A percentile compares a stretch with the other conserved stretches of the same genome.
Evolutionary conservation across 805 yeast genomes (phyloP).

Genomic region (Candida nitratophila): DNA sequence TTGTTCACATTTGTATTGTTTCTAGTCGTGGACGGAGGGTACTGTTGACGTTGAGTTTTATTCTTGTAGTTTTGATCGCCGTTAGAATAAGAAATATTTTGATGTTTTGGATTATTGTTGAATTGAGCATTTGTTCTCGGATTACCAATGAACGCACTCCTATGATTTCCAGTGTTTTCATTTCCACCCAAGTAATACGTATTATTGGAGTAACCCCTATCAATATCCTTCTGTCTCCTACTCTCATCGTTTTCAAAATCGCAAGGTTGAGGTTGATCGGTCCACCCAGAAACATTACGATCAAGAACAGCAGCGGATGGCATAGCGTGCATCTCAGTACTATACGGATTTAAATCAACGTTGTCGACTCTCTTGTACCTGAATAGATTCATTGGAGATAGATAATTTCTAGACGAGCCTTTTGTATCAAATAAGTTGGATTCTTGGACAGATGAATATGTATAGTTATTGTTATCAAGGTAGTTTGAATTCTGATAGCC

Average conservation of each 20-base stretch:
- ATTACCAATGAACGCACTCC: too few relatives aligned
- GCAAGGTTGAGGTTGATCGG: neutral
- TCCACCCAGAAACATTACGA: neutral
- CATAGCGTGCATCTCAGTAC: constrained; percentile 2
- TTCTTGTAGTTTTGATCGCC: neutral
- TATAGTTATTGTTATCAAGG: neutral
- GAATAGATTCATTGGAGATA: neutral
- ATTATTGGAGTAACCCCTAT: too few relatives aligned
- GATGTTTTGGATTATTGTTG: too few relatives aligned
- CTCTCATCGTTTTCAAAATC: too few relatives aligned
- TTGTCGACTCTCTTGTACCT: neutral
- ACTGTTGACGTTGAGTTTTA: neutral
- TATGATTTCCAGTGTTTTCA: too few relatives aligned
- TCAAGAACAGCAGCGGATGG: constrained; percentile 2
- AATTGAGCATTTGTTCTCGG: too few relatives aligned
- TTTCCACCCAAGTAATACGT: too few relatives aligned
- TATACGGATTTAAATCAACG: neutral
- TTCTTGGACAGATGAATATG: neutral
- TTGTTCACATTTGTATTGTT: too few relatives aligned
- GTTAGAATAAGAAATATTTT: neutral
- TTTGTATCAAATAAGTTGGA: neutral
- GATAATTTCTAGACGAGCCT: neutral
- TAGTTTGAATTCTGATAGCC: neutral
- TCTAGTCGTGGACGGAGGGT: too few relatives aligned
- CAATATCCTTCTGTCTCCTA: too few relatives aligned